Evolutionary conservation across 2,329 filamentous ascomycete genomes (phyloP).

Genomic region (Cordyceps cateniannulata): DNA sequence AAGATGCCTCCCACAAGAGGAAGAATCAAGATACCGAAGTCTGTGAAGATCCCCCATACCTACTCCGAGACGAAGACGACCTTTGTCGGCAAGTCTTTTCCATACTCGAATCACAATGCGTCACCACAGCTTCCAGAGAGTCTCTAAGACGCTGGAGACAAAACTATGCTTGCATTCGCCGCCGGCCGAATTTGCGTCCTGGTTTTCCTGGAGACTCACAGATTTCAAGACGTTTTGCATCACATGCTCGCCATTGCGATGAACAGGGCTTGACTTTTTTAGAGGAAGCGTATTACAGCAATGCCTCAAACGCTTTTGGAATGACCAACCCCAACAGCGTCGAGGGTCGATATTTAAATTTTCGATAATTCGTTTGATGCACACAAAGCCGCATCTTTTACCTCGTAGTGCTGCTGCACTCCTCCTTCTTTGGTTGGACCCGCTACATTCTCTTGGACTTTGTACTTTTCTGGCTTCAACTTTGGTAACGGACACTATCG

Average conservation of each 20-base stretch:
- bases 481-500: neutral
- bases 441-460: neutral
- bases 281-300: constrained; percentile 13
- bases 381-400: neutral
- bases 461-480: constrained; percentile 9
- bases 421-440: neutral
- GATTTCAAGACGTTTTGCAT: constrained; percentile 24
- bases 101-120: constrained; percentile 40
- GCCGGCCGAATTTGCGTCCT: constrained; percentile 31
- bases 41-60: constrained; percentile 2
- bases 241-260: constrained; percentile 6
- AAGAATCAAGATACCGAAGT: neutral
- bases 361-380: constrained; percentile 10
- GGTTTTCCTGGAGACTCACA: constrained; percentile 24
- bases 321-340: constrained; percentile 8
- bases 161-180: constrained; percentile 36
- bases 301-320: constrained; percentile 14
- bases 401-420: neutral
- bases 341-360: constrained; percentile 12
- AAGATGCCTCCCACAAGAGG: neutral
- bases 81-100: constrained; percentile 38
- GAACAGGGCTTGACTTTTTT: constrained; percentile 3
- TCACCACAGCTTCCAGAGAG: constrained; percentile 39
- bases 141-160: constrained; percentile 45
- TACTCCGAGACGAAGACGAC: constrained; percentile 32